Conservation (phyloP, 1,284 basidiomycete genomes). For the Inonotus obliquus region DNA sequence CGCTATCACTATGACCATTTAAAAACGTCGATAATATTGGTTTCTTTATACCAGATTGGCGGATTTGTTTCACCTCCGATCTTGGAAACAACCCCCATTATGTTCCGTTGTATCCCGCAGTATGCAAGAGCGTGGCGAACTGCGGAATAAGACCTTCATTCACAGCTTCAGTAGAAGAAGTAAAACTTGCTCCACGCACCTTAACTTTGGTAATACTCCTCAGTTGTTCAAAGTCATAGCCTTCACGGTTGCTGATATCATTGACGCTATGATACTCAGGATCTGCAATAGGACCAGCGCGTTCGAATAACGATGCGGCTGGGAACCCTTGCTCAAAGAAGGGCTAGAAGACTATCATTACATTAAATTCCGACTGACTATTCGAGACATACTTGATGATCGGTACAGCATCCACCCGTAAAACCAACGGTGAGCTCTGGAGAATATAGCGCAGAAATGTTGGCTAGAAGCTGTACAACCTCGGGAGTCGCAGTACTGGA, state of each 20-base stretch:
- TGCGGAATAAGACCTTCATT: neutral
- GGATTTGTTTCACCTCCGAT: too few relatives aligned
- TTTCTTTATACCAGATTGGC: too few relatives aligned
- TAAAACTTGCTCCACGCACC: slow-evolving; percentile 37
- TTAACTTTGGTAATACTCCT: slow-evolving; percentile 81
- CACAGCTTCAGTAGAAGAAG: too few relatives aligned
- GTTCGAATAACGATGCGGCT: slow-evolving; percentile 77
- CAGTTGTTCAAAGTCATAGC: slow-evolving; percentile 79
- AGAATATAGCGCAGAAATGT: slow-evolving; percentile 70
- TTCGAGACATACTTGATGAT: slow-evolving; percentile 56
- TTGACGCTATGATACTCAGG: slow-evolving; percentile 85
- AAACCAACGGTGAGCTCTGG: slow-evolving; percentile 79
- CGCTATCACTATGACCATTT: too few relatives aligned
- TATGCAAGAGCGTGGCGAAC: slow-evolving; percentile 23
- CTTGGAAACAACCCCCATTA: too few relatives aligned
- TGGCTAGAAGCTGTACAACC: slow-evolving; percentile 68
- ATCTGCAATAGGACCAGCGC: slow-evolving; percentile 77
- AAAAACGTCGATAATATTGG: too few relatives aligned
- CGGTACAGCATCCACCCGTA: slow-evolving; percentile 79
- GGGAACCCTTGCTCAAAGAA: slow-evolving; percentile 81
- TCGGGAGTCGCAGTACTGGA: slow-evolving; percentile 75
- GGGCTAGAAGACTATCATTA: slow-evolving; percentile 39
- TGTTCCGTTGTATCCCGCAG: slow-evolving; percentile 21
- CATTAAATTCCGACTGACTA: neutral
- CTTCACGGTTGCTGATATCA: slow-evolving; percentile 70